A percentile compares a stretch with the other conserved stretches of the same genome.
Conservation (phyloP, 169 alveolate genomes). For the Plasmodium vivax region DNA sequence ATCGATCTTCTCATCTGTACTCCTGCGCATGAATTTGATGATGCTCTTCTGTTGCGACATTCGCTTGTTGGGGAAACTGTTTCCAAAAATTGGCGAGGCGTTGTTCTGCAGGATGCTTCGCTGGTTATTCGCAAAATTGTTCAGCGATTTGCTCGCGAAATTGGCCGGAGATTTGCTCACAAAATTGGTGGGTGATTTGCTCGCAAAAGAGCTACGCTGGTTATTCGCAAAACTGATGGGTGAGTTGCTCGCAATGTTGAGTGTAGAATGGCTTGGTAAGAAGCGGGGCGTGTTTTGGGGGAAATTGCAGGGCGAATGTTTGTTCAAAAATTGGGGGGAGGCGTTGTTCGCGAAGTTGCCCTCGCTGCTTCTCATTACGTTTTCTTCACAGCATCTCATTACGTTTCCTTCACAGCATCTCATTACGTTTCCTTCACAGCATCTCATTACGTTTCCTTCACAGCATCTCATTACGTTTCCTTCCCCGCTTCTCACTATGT, state of each 20-base stretch:
- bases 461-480: no score
- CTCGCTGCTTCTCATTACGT: neutral
- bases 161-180: no score
- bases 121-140: neutral
- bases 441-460: no score
- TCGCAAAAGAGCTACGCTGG: neutral
- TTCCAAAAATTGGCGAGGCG: neutral
- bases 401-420: no score
- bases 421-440: no score
- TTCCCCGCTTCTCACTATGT: neutral
- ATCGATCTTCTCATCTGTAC: neutral
- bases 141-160: neutral
- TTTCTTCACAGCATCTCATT: no score
- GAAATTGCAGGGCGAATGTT: neutral
- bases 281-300: neutral
- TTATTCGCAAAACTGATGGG: neutral
- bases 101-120: neutral
- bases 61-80: neutral
- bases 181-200: neutral
- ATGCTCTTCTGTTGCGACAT: constrained; percentile 2
- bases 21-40: neutral
- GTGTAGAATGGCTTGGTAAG: neutral
- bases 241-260: neutral
- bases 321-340: neutral
- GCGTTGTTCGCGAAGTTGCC: neutral